A percentile compares a stretch with the other conserved stretches of the same genome.
These are phyloP conservation scores for Candida insectorum DNA, from an alignment of 805 yeast genomes.

Conservation along the genomic window DNA sequence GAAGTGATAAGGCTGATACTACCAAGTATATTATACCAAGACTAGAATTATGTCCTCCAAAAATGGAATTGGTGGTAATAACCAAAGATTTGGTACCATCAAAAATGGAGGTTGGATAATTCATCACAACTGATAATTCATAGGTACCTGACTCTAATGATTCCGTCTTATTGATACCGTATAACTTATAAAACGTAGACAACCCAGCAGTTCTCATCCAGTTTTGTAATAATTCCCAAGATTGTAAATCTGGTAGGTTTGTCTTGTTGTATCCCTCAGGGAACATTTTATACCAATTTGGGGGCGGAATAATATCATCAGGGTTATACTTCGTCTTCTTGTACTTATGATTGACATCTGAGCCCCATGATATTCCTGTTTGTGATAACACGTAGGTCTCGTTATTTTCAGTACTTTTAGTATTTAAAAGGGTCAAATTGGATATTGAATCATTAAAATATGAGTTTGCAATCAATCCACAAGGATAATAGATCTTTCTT, in stretches of 20 bases:
- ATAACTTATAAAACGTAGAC: slow-evolving; percentile 83
- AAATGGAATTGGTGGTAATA: slow-evolving; percentile 72
- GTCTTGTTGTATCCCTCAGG: slow-evolving; percentile 88
- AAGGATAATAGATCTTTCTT: slow-evolving; percentile 66
- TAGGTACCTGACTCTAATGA: slow-evolving; percentile 66
- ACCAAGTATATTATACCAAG: slow-evolving; percentile 82
- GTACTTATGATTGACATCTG: slow-evolving; percentile 65
- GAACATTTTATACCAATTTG: slow-evolving; percentile 75
- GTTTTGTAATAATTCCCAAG: slow-evolving; percentile 84
- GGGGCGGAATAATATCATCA: slow-evolving; percentile 84
- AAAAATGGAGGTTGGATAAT: slow-evolving; percentile 77
- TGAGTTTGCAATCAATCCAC: slow-evolving; percentile 94
- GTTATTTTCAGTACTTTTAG: slow-evolving; percentile 41
- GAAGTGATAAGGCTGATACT: slow-evolving; percentile 72
- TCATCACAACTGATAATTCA: slow-evolving; percentile 60
- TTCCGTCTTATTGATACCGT: slow-evolving; percentile 63
- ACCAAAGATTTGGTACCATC: slow-evolving; percentile 89
- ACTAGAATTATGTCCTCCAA: slow-evolving; percentile 86
- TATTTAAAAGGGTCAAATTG: slow-evolving; percentile 45
- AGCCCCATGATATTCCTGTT: slow-evolving; percentile 77
- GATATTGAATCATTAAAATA: slow-evolving; percentile 83
- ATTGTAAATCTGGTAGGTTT: slow-evolving; percentile 71
- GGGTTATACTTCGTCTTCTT: slow-evolving; percentile 68
- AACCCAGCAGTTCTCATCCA: slow-evolving; percentile 99
- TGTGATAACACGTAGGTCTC: slow-evolving; percentile 44